Evolutionary conservation across 805 yeast genomes (phyloP).

Genomic region (Sugiyamaella americana): DNA sequence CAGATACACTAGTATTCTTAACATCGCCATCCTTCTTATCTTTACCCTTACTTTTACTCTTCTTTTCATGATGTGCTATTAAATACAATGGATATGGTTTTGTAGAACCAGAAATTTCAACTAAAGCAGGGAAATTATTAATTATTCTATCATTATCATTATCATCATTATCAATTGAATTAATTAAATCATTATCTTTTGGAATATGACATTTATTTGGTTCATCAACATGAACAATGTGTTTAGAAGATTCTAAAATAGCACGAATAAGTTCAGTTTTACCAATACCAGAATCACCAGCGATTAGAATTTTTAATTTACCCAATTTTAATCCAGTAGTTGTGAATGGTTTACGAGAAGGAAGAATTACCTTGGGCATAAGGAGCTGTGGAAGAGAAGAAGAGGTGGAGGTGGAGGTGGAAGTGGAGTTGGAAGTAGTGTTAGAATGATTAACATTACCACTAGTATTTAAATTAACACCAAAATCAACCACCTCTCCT

Average conservation of each 20-base stretch:
- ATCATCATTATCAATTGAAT: neutral
- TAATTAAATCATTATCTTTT: neutral
- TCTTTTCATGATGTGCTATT: conserved; percentile 8
- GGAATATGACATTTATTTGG: conserved; percentile 3
- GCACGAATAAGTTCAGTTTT: conserved; percentile 82
- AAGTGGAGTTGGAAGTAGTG: neutral
- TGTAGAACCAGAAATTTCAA: conserved; percentile 21
- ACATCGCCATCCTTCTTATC: neutral
- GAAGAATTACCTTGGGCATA: conserved; percentile 23
- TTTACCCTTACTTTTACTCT: neutral
- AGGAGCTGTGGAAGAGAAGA: conserved; percentile 12
- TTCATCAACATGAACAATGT: conserved; percentile 23
- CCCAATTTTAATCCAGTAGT: conserved; percentile 22
- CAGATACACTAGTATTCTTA: neutral
- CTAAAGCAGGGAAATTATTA: conserved; percentile 1
- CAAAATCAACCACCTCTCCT: neutral
- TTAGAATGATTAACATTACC: neutral
- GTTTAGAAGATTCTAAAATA: conserved; percentile 55
- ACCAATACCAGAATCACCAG: conserved; percentile 85
- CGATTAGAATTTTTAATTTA: conserved; percentile 45
- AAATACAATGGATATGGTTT: conserved; percentile 22
- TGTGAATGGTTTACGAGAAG: conserved; percentile 23
- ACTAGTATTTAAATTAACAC: neutral
- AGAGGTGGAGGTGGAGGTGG: neutral
- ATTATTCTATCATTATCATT: too few species aligned